phyloP scores from a whole-genome alignment of 345 rosid genomes.

The Anastatica hierochuntica region DNA sequence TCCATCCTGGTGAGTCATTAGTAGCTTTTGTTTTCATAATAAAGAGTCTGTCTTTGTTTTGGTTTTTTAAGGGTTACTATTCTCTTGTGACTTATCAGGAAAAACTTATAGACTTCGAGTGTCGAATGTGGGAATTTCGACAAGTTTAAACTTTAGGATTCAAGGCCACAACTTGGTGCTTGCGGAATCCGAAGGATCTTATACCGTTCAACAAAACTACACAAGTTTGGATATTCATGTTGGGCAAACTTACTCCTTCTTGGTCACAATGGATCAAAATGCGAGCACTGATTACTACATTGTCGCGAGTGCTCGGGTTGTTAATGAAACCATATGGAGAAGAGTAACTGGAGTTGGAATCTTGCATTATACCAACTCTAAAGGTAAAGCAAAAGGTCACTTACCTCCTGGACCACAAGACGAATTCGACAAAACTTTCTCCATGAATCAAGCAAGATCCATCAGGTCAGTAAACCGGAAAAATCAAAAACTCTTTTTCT shows the following conservation, averaged over 20 bases:
- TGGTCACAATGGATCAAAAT: slow-evolving; percentile 92
- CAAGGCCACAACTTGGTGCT: slow-evolving; percentile 85
- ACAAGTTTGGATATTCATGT: slow-evolving; percentile 96
- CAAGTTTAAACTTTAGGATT: slow-evolving; percentile 92
- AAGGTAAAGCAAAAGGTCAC: slow-evolving; percentile 84
- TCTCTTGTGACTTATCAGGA: slow-evolving; percentile 38
- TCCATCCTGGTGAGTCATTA: slow-evolving; percentile 75
- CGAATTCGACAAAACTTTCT: slow-evolving; percentile 79
- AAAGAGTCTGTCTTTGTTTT: neutral
- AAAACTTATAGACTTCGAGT: slow-evolving; percentile 83
- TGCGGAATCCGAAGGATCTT: slow-evolving; percentile 90
- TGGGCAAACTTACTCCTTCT: slow-evolving; percentile 85
- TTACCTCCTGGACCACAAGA: slow-evolving; percentile 80
- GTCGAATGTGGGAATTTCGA: slow-evolving; percentile 86
- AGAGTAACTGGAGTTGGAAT: slow-evolving; percentile 94
- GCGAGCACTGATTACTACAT: slow-evolving; percentile 96
- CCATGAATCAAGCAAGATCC: slow-evolving; percentile 99
- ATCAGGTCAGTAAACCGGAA: slow-evolving; percentile 51
- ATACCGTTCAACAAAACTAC: slow-evolving; percentile 95
- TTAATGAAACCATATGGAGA: slow-evolving; percentile 78
- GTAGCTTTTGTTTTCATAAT: neutral
- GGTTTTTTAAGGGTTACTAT: neutral
- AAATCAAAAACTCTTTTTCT: neutral
- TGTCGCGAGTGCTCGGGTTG: slow-evolving; percentile 92
- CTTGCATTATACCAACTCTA: slow-evolving; percentile 85